These are phyloP conservation scores for Nidula microcarpa DNA, from an alignment of 768 basidiomycete species.

Conservation along the genomic window DNA sequence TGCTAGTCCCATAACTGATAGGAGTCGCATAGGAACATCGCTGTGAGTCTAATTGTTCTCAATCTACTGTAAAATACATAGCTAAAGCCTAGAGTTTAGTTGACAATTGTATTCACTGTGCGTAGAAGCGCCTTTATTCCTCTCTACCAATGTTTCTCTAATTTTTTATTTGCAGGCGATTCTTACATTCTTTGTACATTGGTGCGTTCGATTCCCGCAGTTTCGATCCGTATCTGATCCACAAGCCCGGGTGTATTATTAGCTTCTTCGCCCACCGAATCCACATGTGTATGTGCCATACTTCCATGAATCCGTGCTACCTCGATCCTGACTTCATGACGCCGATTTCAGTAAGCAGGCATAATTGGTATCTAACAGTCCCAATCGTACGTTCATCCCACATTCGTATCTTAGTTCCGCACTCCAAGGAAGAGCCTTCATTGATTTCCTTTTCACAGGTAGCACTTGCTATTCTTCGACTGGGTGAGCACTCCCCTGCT, in stretches of 20 bases:
- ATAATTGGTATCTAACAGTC: slow-evolving; percentile 26
- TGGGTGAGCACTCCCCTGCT: slow-evolving; percentile 9
- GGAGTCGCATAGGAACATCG: background rate
- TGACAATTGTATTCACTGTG: slow-evolving; percentile 30
- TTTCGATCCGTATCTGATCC: background rate
- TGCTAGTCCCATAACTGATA: background rate
- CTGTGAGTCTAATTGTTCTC: background rate
- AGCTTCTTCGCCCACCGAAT: slow-evolving; percentile 40
- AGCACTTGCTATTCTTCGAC: slow-evolving; percentile 21
- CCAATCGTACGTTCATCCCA: background rate
- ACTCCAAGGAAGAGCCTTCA: no score
- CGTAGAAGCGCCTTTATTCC: background rate
- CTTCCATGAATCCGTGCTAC: background rate
- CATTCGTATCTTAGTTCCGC: background rate
- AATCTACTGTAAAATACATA: background rate
- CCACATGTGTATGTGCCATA: slow-evolving; percentile 26
- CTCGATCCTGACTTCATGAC: background rate
- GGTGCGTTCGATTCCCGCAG: slow-evolving; percentile 23
- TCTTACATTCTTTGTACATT: slow-evolving; percentile 48
- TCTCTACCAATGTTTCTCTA: background rate
- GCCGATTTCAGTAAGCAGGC: slow-evolving; percentile 25
- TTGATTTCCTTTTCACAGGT: slow-evolving; percentile 9
- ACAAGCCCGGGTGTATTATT: background rate
- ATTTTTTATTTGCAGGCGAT: slow-evolving; percentile 25
- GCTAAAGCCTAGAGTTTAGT: slow-evolving; percentile 13